These are phyloP conservation scores for Magnusiomyces magnusii DNA, from an alignment of 1,139 yeast species.

Conservation along the genomic window DNA sequence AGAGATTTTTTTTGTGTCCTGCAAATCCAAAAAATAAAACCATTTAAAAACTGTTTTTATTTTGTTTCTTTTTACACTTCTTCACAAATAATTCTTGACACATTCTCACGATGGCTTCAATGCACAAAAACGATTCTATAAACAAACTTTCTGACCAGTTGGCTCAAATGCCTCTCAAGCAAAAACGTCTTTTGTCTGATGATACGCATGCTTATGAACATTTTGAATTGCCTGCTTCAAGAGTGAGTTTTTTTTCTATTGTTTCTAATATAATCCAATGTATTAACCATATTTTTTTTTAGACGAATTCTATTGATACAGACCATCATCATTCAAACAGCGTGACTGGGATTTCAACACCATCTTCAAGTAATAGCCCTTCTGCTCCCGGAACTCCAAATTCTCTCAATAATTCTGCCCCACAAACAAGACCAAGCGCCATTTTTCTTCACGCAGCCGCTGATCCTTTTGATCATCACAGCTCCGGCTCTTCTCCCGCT, in stretches of 20 bases:
- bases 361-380: too few species aligned
- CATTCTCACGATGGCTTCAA: too few species aligned
- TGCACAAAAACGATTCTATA: too few species aligned
- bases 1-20: neutral
- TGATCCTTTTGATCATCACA: slow-evolving; percentile 8
- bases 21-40: neutral
- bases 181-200: slow-evolving; percentile 25
- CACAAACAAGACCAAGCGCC: slow-evolving; percentile 9
- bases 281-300: neutral
- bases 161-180: slow-evolving; percentile 21
- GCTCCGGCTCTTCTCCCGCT: neutral
- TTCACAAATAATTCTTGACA: too few species aligned
- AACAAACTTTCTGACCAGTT: slow-evolving; percentile 13
- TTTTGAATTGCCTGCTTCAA: slow-evolving; percentile 30
- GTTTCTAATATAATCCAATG: neutral
- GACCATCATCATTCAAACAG: neutral
- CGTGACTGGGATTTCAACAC: too few species aligned
- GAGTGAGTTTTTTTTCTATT: slow-evolving; percentile 18
- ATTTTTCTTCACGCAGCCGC: slow-evolving; percentile 6
- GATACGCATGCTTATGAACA: slow-evolving; percentile 30
- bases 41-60: too few species aligned
- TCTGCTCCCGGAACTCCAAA: neutral
- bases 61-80: too few species aligned
- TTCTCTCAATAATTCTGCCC: neutral
- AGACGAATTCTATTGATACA: neutral